Percentiles rank a stretch among this genome's conserved stretches.
phyloP scores from a whole-genome alignment of 2,329 filamentous ascomycete species.

The Dothideomycetes sp. region DNA sequence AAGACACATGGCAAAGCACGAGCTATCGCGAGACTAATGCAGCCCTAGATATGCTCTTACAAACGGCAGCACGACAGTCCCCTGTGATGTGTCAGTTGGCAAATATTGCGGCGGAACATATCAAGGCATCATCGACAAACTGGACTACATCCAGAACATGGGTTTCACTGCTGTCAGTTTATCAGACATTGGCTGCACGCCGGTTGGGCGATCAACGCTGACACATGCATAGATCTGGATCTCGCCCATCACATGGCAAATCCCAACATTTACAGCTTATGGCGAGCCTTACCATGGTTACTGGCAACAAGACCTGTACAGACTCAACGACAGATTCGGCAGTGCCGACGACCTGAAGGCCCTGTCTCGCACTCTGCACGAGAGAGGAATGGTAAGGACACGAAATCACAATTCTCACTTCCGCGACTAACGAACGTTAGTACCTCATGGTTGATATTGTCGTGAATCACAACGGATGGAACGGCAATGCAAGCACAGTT shows the following conservation, averaged over 20 bases:
- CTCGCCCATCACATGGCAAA: slow-evolving; percentile 45
- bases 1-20: background rate
- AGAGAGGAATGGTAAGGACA: slow-evolving; percentile 27
- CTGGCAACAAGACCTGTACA: slow-evolving; percentile 43
- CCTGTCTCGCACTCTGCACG: slow-evolving; percentile 27
- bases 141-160: slow-evolving; percentile 56
- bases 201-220: slow-evolving; percentile 2
- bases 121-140: slow-evolving; percentile 47
- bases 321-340: slow-evolving; percentile 30
- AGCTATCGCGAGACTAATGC: background rate
- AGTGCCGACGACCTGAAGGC: slow-evolving; percentile 28
- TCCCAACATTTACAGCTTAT: slow-evolving; percentile 29
- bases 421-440: slow-evolving; percentile 17
- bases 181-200: background rate
- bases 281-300: slow-evolving; percentile 48
- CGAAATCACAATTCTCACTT: background rate
- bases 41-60: slow-evolving; percentile 28
- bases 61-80: slow-evolving; percentile 31
- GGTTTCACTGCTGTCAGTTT: slow-evolving; percentile 47
- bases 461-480: slow-evolving; percentile 30
- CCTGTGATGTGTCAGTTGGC: slow-evolving; percentile 27
- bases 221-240: slow-evolving; percentile 35
- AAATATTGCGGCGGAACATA: slow-evolving; percentile 55
- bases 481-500: slow-evolving; percentile 20
- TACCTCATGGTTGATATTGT: slow-evolving; percentile 33